These are phyloP conservation scores for Tolypocladium pustulatum DNA, from an alignment of 2,329 filamentous ascomycete species.

Conservation along the genomic window DNA sequence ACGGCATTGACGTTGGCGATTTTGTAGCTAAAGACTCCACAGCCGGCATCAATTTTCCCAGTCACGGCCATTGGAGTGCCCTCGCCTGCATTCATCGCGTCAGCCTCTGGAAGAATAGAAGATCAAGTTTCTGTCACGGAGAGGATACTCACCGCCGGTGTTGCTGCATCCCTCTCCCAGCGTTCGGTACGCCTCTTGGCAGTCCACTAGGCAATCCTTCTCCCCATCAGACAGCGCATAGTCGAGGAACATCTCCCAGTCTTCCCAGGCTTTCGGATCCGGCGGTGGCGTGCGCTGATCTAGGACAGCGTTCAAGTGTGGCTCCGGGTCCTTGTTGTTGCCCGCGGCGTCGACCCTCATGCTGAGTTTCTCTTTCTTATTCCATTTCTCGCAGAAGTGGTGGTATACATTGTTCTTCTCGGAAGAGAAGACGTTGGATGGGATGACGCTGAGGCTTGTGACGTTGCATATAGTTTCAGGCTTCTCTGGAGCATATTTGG, in stretches of 20 bases:
- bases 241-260: neutral
- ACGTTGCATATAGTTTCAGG: neutral
- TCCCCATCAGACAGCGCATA: neutral
- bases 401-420: neutral
- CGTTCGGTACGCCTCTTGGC: neutral
- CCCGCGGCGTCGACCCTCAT: neutral
- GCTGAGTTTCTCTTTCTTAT: neutral
- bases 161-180: neutral
- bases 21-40: neutral
- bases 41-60: neutral
- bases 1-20: neutral
- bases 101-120: neutral
- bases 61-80: neutral
- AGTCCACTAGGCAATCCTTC: neutral
- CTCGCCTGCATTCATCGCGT: neutral
- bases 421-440: neutral
- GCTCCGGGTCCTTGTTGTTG: neutral
- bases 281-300: neutral
- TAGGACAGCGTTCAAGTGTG: neutral
- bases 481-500: neutral
- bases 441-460: neutral
- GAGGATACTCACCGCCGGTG: neutral
- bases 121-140: neutral
- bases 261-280: neutral
- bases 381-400: neutral